Conservation (phyloP, 306 rosid genomes). For the Acacia crassicarpa region DNA sequence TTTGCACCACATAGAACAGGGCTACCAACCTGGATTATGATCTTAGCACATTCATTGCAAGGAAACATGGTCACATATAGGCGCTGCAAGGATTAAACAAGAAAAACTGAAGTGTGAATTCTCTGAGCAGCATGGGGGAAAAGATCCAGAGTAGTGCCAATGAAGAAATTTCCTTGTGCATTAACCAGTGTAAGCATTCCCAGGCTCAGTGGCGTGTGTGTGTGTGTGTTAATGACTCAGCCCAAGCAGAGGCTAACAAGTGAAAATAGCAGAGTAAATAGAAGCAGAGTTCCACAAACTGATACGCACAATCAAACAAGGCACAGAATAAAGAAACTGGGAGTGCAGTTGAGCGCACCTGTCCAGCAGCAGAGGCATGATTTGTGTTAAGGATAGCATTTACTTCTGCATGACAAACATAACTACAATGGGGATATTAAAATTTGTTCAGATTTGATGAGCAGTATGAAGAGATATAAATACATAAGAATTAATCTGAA, state of each 20-base stretch:
- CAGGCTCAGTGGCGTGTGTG: background rate
- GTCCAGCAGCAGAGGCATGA: slow-evolving; percentile 97
- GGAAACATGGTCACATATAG: slow-evolving; percentile 96
- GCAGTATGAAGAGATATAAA: slow-evolving; percentile 5
- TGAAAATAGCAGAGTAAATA: background rate
- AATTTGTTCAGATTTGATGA: background rate
- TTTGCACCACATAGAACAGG: background rate
- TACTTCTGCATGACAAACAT: slow-evolving; percentile 97
- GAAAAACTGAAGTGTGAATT: background rate
- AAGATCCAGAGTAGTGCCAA: background rate
- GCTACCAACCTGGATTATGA: slow-evolving; percentile 81
- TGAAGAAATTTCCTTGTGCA: slow-evolving; percentile 1
- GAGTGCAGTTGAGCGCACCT: slow-evolving; percentile 48
- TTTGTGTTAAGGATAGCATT: slow-evolving; percentile 91
- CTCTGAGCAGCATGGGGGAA: slow-evolving; percentile 16
- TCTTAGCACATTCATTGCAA: slow-evolving; percentile 97
- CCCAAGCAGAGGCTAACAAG: background rate
- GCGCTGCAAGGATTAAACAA: slow-evolving; percentile 58
- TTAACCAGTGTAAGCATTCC: background rate
- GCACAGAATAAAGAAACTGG: background rate
- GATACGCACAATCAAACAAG: slow-evolving; percentile 8
- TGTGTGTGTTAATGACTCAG: background rate
- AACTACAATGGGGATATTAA: slow-evolving; percentile 46
- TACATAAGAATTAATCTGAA: background rate
- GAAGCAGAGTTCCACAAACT: slow-evolving; percentile 5